Evolutionary conservation across 805 yeast genomes (phyloP).

Genomic region (Suhomyces prunicola): DNA sequence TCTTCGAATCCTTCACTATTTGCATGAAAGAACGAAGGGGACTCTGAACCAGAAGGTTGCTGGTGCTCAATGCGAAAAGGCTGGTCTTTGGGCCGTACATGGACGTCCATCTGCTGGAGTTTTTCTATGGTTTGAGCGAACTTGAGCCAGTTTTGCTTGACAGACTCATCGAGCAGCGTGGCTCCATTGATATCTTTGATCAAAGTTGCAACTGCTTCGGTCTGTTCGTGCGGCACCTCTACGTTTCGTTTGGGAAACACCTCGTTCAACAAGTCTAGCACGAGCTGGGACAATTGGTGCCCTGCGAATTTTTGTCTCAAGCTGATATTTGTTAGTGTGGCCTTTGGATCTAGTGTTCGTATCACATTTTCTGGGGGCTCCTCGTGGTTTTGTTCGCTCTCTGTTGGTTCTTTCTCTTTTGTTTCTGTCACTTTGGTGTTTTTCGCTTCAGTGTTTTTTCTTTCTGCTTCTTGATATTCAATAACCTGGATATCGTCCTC

Average conservation of each 20-base stretch:
- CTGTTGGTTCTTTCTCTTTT: background rate
- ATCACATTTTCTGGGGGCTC: background rate
- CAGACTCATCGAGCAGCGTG: background rate
- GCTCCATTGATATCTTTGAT: background rate
- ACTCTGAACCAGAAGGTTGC: background rate
- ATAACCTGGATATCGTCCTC: conserved; percentile 23
- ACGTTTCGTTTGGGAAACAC: conserved; percentile 5
- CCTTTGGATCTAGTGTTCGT: conserved; percentile 4
- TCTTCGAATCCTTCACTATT: background rate
- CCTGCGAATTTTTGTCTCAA: conserved; percentile 3
- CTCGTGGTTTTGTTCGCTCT: background rate
- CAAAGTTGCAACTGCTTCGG: background rate
- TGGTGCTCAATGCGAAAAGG: conserved; percentile 14
- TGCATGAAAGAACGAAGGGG: background rate
- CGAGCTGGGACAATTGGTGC: background rate
- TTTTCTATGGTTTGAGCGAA: background rate
- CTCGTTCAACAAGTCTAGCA: conserved; percentile 4
- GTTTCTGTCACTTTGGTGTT: background rate
- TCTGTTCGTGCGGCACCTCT: conserved; percentile 1
- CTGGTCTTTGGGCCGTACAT: conserved; percentile 14
- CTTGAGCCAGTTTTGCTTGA: background rate
- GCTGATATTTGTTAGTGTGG: background rate
- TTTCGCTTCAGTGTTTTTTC: background rate
- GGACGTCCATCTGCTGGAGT: background rate
- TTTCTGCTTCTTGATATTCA: conserved; percentile 1